phyloP scores from a whole-genome alignment of 768 basidiomycete species.

The Podaxis sp. region DNA sequence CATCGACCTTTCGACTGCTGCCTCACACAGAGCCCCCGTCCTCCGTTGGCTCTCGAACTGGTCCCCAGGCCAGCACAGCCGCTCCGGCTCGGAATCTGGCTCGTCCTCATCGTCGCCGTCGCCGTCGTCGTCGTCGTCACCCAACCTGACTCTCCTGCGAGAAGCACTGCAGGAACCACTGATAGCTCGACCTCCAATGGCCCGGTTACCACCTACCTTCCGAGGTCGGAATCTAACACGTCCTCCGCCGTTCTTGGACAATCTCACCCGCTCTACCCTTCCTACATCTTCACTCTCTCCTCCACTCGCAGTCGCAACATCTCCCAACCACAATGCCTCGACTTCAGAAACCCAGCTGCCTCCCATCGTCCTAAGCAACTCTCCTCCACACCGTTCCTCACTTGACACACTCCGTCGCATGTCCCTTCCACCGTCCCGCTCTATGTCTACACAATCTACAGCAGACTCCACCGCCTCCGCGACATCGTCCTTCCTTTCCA shows the following conservation, averaged over 20 bases:
- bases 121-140: constrained; percentile 28
- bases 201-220: constrained; percentile 35
- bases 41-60: constrained; percentile 43
- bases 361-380: constrained; percentile 33
- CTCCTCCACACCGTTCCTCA: constrained; percentile 43
- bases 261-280: constrained; percentile 54
- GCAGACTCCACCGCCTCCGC: constrained; percentile 4
- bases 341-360: constrained; percentile 21
- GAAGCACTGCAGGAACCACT: constrained; percentile 45
- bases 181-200: constrained; percentile 34
- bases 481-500: constrained; percentile 5
- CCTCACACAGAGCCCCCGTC: constrained; percentile 24
- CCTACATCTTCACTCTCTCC: constrained; percentile 59
- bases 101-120: constrained; percentile 23
- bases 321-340: constrained; percentile 1
- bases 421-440: constrained; percentile 1
- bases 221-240: constrained; percentile 28
- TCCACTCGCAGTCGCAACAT: constrained; percentile 19
- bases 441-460: not conserved
- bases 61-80: constrained; percentile 24
- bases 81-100: constrained; percentile 16
- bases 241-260: constrained; percentile 49
- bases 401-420: constrained; percentile 48
- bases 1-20: not conserved
- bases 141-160: constrained; percentile 33